Conservation (phyloP, 768 basidiomycete species). For the Boletus patriciae region DNA sequence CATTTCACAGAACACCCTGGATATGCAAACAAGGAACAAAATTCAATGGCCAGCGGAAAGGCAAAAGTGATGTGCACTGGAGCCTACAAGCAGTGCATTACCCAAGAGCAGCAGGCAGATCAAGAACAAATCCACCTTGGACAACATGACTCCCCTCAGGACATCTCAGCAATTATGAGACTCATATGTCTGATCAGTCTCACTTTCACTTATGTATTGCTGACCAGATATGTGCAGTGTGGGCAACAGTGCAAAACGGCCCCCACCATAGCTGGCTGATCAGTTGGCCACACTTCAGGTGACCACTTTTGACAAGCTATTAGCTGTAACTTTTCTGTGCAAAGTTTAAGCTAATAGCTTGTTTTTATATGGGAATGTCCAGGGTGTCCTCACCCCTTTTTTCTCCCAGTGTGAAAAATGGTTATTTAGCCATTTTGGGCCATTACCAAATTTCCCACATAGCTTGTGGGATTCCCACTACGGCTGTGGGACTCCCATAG, state of each 20-base stretch:
- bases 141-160: neutral
- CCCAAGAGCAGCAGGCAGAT: neutral
- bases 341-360: too few species aligned
- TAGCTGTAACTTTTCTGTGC: too few species aligned
- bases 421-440: too few species aligned
- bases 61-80: constrained; percentile 1
- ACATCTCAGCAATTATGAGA: neutral
- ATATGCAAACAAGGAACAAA: neutral
- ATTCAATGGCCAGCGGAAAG: neutral
- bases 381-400: too few species aligned
- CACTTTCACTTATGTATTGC: neutral
- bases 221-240: constrained; percentile 1
- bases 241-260: constrained; percentile 9
- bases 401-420: too few species aligned
- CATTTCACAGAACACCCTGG: constrained; percentile 2
- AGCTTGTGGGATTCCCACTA: too few species aligned
- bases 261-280: constrained; percentile 3
- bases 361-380: too few species aligned
- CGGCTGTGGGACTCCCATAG: too few species aligned
- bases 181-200: neutral
- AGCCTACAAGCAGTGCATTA: neutral
- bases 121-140: neutral
- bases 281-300: too few species aligned
- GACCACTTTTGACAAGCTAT: too few species aligned
- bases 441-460: too few species aligned